These are phyloP conservation scores for Trametes meyenii DNA, from an alignment of 768 basidiomycete species.

Conservation along the genomic window DNA sequence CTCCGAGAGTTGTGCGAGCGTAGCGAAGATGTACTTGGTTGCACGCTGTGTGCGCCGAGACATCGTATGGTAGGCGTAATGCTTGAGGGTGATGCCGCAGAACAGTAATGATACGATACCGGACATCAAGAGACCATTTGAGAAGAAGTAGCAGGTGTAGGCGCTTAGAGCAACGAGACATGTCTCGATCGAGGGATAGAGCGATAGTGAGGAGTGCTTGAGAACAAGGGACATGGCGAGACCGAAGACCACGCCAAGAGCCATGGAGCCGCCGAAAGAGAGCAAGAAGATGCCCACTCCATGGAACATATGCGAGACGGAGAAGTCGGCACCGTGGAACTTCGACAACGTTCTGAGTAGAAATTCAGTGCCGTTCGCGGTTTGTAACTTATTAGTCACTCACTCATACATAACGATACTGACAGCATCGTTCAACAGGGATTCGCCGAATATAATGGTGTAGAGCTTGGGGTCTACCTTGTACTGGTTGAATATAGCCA, in stretches of 20 bases:
- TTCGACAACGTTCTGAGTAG: conserved; percentile 77
- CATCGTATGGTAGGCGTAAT: conserved; percentile 99
- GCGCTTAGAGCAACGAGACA: conserved; percentile 93
- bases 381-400: conserved; percentile 41
- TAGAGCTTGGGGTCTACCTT: conserved; percentile 99
- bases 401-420: conserved; percentile 99
- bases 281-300: conserved; percentile 97
- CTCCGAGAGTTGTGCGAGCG: conserved; percentile 92
- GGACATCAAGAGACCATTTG: conserved; percentile 92
- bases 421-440: conserved; percentile 96
- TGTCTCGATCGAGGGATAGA: conserved; percentile 94
- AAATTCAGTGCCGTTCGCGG: neutral
- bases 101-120: conserved; percentile 98
- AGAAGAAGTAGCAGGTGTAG: conserved; percentile 98
- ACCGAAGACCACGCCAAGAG: conserved; percentile 89
- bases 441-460: conserved; percentile 96
- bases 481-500: conserved; percentile 98
- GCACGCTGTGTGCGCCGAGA: conserved; percentile 91
- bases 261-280: conserved; percentile 94
- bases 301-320: conserved; percentile 86
- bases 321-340: conserved; percentile 90
- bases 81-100: conserved; percentile 98
- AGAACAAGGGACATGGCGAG: conserved; percentile 88
- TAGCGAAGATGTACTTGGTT: conserved; percentile 94
- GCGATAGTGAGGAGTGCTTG: conserved; percentile 87